These are phyloP conservation scores for Phytophthora constricta DNA, from an alignment of 352 stramenopile species.

Conservation along the genomic window DNA sequence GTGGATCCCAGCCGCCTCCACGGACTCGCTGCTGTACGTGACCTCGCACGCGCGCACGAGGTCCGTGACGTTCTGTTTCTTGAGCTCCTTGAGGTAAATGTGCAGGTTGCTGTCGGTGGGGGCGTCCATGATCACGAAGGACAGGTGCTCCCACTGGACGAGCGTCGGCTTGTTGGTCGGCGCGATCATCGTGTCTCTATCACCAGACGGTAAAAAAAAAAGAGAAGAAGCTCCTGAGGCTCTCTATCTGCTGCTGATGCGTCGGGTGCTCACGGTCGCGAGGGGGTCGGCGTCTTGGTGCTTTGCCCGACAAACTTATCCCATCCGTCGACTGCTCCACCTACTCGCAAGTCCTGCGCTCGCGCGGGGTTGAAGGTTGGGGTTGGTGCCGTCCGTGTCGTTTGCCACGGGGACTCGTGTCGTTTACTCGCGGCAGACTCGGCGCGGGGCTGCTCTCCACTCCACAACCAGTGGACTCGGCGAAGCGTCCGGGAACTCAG, in stretches of 20 bases:
- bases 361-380: constrained; percentile 11
- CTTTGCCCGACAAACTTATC: constrained; percentile 50
- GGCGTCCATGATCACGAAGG: constrained; percentile 98
- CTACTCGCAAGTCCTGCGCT: no score
- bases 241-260: no score
- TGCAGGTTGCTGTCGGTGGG: constrained; percentile 96
- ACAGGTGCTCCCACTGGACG: constrained; percentile 91
- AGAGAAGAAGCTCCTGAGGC: no score
- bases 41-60: constrained; percentile 96
- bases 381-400: constrained; percentile 15
- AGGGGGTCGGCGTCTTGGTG: constrained; percentile 32
- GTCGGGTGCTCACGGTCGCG: constrained; percentile 30
- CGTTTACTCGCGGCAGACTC: constrained; percentile 35
- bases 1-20: constrained; percentile 94
- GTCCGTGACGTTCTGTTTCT: constrained; percentile 95
- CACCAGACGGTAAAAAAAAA: constrained; percentile 22
- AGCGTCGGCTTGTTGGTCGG: constrained; percentile 88
- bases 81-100: constrained; percentile 97
- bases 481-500: constrained; percentile 47
- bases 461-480: constrained; percentile 58
- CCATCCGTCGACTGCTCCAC: constrained; percentile 46
- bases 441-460: constrained; percentile 41
- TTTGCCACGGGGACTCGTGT: constrained; percentile 3
- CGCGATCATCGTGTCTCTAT: constrained; percentile 70
- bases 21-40: constrained; percentile 92